Percentiles rank a stretch among this genome's conserved stretches.
These are phyloP conservation scores for Quercus wislizeni DNA, from an alignment of 306 rosid species.

Conservation along the genomic window DNA sequence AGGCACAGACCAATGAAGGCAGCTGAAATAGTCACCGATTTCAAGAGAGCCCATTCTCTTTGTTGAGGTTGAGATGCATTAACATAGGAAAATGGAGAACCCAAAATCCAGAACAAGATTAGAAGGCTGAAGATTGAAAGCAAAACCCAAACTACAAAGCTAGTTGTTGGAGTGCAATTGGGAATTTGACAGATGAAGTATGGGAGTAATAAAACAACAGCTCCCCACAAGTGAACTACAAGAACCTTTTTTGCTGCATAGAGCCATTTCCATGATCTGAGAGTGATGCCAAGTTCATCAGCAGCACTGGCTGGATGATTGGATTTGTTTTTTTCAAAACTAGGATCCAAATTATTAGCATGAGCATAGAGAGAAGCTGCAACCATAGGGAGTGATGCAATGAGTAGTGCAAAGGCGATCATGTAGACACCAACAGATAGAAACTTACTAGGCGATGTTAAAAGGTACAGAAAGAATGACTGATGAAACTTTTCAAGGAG, in stretches of 20 bases:
- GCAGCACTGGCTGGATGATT: conserved; percentile 29
- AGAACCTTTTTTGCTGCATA: conserved; percentile 69
- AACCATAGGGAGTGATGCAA: conserved; percentile 84
- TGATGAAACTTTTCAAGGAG: conserved; percentile 97
- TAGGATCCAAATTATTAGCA: conserved; percentile 32
- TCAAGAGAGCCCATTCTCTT: conserved; percentile 72
- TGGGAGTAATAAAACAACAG: conserved; percentile 66
- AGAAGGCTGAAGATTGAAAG: conserved; percentile 55
- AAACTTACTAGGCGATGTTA: conserved; percentile 83
- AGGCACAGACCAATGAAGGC: conserved; percentile 79
- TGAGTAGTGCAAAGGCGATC: conserved; percentile 86
- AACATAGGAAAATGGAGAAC: conserved; percentile 45
- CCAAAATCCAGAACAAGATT: conserved; percentile 47
- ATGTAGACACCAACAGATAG: conserved; percentile 94
- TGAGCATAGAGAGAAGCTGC: conserved; percentile 73
- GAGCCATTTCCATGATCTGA: conserved; percentile 81
- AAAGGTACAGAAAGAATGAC: conserved; percentile 82
- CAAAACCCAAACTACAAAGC: conserved; percentile 54
- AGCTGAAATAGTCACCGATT: conserved; percentile 77
- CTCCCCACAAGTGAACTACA: conserved; percentile 81
- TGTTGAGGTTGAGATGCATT: conserved; percentile 36
- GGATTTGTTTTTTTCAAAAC: conserved; percentile 28
- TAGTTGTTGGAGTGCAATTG: conserved; percentile 40
- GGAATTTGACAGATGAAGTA: conserved; percentile 66
- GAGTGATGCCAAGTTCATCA: conserved; percentile 30